Conservation (phyloP, 768 basidiomycete species). For the Collybia nuda region DNA sequence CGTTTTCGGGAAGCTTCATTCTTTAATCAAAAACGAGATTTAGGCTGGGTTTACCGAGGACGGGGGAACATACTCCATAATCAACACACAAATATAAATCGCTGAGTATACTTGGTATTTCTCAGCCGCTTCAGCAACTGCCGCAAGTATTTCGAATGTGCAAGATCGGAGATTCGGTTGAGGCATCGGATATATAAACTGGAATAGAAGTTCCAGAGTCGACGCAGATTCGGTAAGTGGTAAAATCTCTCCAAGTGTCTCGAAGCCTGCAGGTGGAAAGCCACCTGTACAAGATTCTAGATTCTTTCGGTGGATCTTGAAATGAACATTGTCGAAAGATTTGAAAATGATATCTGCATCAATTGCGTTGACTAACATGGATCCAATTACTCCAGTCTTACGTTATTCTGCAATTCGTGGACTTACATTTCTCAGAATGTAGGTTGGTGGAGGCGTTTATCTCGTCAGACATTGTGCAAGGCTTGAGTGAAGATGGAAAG, state of each 20-base stretch:
- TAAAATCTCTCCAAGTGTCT: background rate
- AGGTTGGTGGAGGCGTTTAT: too few relatives aligned
- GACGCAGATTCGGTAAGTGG: background rate
- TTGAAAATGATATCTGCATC: conserved; percentile 5
- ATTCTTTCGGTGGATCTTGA: conserved; percentile 10
- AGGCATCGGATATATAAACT: conserved; percentile 8
- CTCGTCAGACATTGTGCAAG: too few relatives aligned
- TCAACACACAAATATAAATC: conserved; percentile 7
- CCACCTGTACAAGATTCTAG: conserved; percentile 1
- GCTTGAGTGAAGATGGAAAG: too few relatives aligned
- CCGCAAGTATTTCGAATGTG: conserved; percentile 1
- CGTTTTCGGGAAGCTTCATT: background rate
- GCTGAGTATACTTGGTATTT: conserved; percentile 7
- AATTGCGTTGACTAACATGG: background rate
- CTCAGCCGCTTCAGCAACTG: conserved; percentile 7
- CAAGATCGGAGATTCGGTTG: conserved; percentile 5
- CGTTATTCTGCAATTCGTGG: too few relatives aligned
- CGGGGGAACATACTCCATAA: conserved; percentile 2
- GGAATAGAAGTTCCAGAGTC: conserved; percentile 4
- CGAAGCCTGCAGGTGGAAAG: background rate
- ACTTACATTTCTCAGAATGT: too few relatives aligned
- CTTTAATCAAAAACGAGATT: background rate
- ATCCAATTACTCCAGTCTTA: too few relatives aligned
- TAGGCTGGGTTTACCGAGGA: too few relatives aligned
- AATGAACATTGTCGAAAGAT: conserved; percentile 4